phyloP scores from a whole-genome alignment of 2,329 filamentous ascomycete genomes.

The Zymoseptoria pseudotritici region DNA sequence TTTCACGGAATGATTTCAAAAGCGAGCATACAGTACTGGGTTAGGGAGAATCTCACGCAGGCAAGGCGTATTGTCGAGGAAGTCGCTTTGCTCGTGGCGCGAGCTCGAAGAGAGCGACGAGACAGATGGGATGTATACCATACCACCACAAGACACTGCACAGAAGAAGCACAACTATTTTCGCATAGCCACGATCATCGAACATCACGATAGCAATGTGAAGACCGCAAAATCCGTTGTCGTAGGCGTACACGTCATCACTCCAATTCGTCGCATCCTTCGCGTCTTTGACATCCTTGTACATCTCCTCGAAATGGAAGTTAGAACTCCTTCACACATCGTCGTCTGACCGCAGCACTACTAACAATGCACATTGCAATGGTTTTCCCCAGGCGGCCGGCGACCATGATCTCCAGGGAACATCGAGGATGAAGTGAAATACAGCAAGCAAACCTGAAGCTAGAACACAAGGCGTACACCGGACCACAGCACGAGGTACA shows the following conservation, averaged over 20 bases:
- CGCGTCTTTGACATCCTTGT: not conserved
- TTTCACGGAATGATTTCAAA: not conserved
- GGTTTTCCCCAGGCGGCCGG: not conserved
- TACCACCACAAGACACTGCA: not conserved
- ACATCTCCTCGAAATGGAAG: not conserved
- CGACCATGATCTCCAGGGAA: not conserved
- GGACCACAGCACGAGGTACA: not conserved
- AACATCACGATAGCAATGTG: not conserved
- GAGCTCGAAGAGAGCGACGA: not conserved
- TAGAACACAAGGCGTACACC: not conserved
- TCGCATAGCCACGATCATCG: not conserved
- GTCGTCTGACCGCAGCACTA: not conserved
- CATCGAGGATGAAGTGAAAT: not conserved
- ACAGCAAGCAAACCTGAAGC: not conserved
- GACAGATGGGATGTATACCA: not conserved
- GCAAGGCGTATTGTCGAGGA: not conserved
- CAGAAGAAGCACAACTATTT: not conserved
- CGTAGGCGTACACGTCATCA: not conserved
- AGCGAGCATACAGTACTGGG: not conserved
- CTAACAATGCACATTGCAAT: not conserved
- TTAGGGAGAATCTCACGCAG: not conserved
- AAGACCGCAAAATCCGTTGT: not conserved
- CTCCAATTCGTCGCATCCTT: not conserved
- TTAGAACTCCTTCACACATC: not conserved
- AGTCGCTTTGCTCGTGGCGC: too few relatives aligned